phyloP scores from a whole-genome alignment of 495 filamentous ascomycete species.

The Oidiodendron maius region DNA sequence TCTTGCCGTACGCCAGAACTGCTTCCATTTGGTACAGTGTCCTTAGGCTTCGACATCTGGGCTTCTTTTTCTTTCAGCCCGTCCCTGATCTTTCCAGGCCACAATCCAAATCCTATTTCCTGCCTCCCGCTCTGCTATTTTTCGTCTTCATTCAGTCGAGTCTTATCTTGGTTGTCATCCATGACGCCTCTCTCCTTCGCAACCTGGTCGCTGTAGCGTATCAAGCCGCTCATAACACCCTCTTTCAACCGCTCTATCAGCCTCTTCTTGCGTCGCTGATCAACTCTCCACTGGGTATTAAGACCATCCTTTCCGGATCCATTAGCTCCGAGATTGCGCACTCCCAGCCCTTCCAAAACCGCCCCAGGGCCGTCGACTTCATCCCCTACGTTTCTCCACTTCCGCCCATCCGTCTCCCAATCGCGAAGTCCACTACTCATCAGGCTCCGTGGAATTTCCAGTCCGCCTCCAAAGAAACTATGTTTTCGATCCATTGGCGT shows the following conservation, averaged over 20 bases:
- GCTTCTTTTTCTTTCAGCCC: too few species aligned
- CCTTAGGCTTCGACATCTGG: too few species aligned
- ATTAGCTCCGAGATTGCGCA: too few species aligned
- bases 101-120: too few species aligned
- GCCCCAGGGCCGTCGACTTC: background rate
- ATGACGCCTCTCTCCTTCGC: background rate
- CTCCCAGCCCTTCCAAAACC: too few species aligned
- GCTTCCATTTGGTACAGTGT: too few species aligned
- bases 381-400: slow-evolving; percentile 7
- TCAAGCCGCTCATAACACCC: background rate
- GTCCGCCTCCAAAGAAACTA: slow-evolving; percentile 26
- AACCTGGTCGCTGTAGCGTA: too few species aligned
- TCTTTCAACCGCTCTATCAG: background rate
- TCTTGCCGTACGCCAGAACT: too few species aligned
- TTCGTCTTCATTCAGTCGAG: too few species aligned
- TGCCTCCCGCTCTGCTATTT: too few species aligned
- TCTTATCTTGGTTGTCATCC: too few species aligned
- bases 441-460: slow-evolving; percentile 31
- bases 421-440: slow-evolving; percentile 34
- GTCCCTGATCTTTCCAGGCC: too few species aligned
- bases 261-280: background rate
- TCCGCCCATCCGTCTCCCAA: slow-evolving; percentile 40
- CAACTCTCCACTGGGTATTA: background rate
- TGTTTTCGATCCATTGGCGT: slow-evolving; percentile 17
- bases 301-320: slow-evolving; percentile 8